Conservation (phyloP, 768 basidiomycete species). For the Podaxis mareebaensis region DNA sequence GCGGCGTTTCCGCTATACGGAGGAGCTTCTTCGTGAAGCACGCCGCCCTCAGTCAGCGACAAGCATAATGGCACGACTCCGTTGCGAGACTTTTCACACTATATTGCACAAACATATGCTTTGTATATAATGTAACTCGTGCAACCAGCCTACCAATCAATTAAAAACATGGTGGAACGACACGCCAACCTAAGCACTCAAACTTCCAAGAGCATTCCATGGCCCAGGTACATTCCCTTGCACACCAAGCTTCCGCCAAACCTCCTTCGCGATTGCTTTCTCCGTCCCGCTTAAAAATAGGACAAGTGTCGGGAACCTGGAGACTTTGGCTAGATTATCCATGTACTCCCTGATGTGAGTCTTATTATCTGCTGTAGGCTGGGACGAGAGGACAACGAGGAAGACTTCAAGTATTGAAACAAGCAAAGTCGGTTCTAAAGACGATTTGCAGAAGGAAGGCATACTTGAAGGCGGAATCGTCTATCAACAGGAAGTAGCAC, state of each 20-base stretch:
- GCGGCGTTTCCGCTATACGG: slow-evolving; percentile 84
- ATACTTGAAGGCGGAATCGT: slow-evolving; percentile 54
- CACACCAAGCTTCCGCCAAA: slow-evolving; percentile 44
- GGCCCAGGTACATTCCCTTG: slow-evolving; percentile 20
- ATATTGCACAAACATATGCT: not conserved
- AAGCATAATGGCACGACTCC: slow-evolving; percentile 22
- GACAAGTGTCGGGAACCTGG: slow-evolving; percentile 63
- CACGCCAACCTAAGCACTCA: not conserved
- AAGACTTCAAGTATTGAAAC: slow-evolving; percentile 58
- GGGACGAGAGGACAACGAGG: slow-evolving; percentile 25
- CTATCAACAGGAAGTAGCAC: slow-evolving; percentile 31
- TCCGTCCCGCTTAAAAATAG: slow-evolving; percentile 64
- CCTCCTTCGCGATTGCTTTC: slow-evolving; percentile 44
- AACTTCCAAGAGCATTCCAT: slow-evolving; percentile 26
- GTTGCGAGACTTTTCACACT: no score
- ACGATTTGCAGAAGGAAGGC: slow-evolving; percentile 65
- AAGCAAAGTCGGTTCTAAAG: slow-evolving; percentile 67
- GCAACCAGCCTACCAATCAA: not conserved
- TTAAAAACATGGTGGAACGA: not conserved
- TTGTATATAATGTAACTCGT: not conserved
- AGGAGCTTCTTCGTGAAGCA: slow-evolving; percentile 45
- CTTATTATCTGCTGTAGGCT: slow-evolving; percentile 20
- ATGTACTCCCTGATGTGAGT: slow-evolving; percentile 46
- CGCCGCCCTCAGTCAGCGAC: slow-evolving; percentile 33
- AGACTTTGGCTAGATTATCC: slow-evolving; percentile 50